Base-by-base conservation (phyloP, 2,329 filamentous ascomycete species). In the Rutstroemia sp. region DNA sequence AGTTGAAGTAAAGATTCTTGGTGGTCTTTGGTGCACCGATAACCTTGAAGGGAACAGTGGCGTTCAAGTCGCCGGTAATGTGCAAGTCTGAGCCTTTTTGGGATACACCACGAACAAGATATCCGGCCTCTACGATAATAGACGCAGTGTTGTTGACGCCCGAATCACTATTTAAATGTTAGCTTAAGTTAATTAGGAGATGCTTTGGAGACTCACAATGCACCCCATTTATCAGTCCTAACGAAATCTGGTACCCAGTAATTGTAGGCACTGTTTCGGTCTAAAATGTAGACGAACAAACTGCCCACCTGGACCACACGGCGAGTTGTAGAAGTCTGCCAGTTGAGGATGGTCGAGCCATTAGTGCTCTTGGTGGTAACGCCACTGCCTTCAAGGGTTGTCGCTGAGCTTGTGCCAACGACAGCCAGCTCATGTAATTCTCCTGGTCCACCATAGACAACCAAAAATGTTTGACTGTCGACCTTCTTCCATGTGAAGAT, bases 61-160 rank as follows among this genome's bases (percentile, higher is more conserved):
- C 70, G 63, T 92, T 92, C 60, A 92, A 76, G 64, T 94, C 88
- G 3, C 85, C 88, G 4, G 79, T 80, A 2, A 92, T 68, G 12
- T 79, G 74, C 4, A 92, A 73, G 1, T 77, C 76, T n/a, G 72
- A 73, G 2, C 77, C 81, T 5, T 78, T 64, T 1, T 86, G 68
- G 2, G 76, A 75, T 0, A 83, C 83, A 0, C 78, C 81, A 6
- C 86, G 79, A 38, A 87, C 67, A 0, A 89, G 75, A 64, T 88
- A 87, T 9, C 81, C 80, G 0, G 79, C 84, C 58, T 84, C 80
- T 51, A 85, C 70, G 42, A 89, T 82, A 17, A 87, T 75, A 5
- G 70, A 77, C n/a, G 70, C 68, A 38, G 71, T 71, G 10, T 67
- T 68, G 5, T 63, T 64, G 40, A 69, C 65, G 17, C 63, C 69